Evolutionary conservation across 2,329 filamentous ascomycete genomes (phyloP).

Genomic region (Diaporthe vexans): DNA sequence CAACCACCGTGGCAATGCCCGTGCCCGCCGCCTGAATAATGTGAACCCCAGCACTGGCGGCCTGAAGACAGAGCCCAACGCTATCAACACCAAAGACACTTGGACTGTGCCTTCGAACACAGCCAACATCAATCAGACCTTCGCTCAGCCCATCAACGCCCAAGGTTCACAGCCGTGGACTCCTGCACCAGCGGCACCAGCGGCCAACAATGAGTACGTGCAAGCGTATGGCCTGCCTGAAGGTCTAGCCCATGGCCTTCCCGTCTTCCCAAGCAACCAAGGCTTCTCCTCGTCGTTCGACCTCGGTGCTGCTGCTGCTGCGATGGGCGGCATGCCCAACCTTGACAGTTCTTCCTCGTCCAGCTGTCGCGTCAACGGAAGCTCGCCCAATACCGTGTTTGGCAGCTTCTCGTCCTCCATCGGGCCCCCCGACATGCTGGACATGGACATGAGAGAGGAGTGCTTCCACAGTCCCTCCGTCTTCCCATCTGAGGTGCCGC

Average conservation of each 20-base stretch:
- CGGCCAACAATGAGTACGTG: background rate
- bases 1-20: background rate
- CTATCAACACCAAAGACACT: background rate
- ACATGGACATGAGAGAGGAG: constrained; percentile 24
- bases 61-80: background rate
- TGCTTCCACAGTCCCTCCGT: constrained; percentile 5
- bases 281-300: background rate
- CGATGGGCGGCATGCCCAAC: background rate
- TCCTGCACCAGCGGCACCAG: background rate
- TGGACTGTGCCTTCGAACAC: background rate
- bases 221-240: background rate
- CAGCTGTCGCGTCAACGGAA: background rate
- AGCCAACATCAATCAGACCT: background rate
- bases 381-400: constrained; percentile 14
- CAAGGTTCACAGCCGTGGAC: background rate
- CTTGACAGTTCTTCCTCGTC: background rate
- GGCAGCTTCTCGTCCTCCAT: constrained; percentile 29
- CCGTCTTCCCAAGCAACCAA: background rate
- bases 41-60: background rate
- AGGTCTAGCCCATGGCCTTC: background rate
- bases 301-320: background rate
- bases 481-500: background rate
- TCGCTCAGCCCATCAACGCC: background rate
- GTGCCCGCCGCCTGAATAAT: background rate
- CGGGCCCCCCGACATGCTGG: background rate